phyloP scores from a whole-genome alignment of 2,329 filamentous ascomycete species.

The Hypoxylon sp. region DNA sequence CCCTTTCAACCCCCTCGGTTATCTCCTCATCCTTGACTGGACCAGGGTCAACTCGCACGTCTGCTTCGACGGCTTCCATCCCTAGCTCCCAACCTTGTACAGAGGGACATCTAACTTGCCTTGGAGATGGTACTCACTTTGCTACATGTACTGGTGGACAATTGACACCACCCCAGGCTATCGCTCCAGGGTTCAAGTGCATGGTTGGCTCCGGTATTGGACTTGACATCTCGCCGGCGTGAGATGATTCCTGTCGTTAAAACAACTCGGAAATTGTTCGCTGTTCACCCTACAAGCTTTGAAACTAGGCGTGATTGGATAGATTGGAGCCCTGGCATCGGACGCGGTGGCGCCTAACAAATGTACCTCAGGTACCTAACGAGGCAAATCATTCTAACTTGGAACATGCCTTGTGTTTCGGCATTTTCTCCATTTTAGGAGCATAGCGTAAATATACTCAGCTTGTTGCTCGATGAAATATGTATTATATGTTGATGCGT shows the following conservation, averaged over 20 bases:
- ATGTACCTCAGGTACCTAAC: not conserved
- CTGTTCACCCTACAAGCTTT: not conserved
- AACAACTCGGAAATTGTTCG: not conserved
- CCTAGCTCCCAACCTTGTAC: conserved; percentile 29
- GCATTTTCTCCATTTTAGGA: not conserved
- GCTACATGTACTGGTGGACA: conserved; percentile 48
- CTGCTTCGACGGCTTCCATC: conserved; percentile 3
- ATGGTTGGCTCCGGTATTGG: conserved; percentile 42
- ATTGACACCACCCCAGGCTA: conserved; percentile 41
- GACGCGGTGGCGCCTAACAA: too few relatives aligned
- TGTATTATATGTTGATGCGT: not conserved
- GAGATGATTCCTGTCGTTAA: not conserved
- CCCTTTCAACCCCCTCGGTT: not conserved
- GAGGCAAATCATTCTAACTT: not conserved
- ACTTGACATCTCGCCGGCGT: conserved; percentile 43
- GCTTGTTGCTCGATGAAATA: not conserved
- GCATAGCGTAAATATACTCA: not conserved
- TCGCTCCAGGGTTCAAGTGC: conserved; percentile 47
- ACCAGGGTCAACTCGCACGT: conserved; percentile 1
- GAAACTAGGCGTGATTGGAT: not conserved
- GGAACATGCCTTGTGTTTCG: not conserved
- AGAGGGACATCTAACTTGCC: conserved; percentile 50
- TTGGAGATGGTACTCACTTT: conserved; percentile 46
- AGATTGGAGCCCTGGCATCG: not conserved
- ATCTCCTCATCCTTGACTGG: conserved; percentile 4